Conservation (phyloP, 257 asterid genomes). For the Paraleonurus japonicus region DNA sequence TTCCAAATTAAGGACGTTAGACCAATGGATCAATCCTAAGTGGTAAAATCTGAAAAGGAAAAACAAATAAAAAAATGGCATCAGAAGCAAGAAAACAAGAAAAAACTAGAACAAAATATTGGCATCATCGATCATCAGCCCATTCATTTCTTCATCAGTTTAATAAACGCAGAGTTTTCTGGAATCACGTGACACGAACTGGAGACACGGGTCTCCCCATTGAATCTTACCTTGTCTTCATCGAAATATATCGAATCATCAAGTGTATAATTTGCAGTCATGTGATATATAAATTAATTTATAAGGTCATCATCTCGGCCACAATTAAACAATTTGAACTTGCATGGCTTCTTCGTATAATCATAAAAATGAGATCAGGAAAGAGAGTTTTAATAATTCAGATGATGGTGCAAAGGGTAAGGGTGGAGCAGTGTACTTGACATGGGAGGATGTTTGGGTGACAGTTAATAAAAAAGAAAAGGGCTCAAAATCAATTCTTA, state of each 20-base stretch:
- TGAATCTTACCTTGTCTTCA: background rate
- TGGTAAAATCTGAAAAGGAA: background rate
- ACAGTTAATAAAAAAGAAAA: slow-evolving; percentile 26
- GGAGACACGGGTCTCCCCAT: background rate
- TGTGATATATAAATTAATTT: background rate
- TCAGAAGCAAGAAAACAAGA: background rate
- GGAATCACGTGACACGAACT: background rate
- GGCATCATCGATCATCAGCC: background rate
- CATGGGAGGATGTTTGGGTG: slow-evolving; percentile 58
- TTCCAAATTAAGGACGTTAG: background rate
- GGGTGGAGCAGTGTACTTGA: slow-evolving; percentile 38
- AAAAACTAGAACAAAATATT: background rate
- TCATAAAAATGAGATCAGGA: background rate
- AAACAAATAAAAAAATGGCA: background rate
- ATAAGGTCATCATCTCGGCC: background rate
- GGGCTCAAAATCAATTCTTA: slow-evolving; percentile 30
- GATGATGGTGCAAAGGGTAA: background rate
- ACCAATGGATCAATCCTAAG: background rate
- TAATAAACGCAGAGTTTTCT: background rate
- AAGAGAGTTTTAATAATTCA: background rate
- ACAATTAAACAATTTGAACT: background rate
- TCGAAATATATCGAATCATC: background rate
- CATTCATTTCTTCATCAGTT: background rate
- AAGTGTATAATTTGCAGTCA: background rate
- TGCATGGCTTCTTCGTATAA: background rate